These are phyloP conservation scores for Tephrocybe rancida DNA, from an alignment of 768 basidiomycete genomes.

Conservation along the genomic window DNA sequence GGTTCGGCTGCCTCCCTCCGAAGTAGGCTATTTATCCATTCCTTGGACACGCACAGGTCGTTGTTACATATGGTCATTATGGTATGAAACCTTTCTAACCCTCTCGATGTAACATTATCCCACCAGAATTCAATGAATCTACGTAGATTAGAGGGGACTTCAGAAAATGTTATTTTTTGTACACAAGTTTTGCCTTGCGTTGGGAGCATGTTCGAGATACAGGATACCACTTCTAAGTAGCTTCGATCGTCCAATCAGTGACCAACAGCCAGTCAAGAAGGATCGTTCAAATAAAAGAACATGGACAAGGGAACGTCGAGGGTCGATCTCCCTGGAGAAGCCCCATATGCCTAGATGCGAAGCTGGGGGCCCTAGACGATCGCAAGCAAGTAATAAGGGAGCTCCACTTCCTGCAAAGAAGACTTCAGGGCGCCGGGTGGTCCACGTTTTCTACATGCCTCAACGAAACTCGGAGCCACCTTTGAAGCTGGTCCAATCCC, in stretches of 20 bases:
- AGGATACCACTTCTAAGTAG: not conserved
- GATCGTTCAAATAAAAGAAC: conserved; percentile 3
- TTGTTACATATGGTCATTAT: not conserved
- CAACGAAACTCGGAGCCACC: not conserved
- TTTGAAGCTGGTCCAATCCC: not conserved
- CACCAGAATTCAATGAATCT: not conserved
- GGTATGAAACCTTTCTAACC: not conserved
- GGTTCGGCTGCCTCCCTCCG: too few relatives aligned
- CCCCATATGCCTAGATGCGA: not conserved
- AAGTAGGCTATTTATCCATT: not conserved
- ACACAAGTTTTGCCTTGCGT: not conserved
- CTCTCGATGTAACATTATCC: not conserved
- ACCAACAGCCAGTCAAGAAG: not conserved
- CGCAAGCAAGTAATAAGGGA: conserved; percentile 7
- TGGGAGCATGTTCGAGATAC: not conserved
- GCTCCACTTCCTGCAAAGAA: too few relatives aligned
- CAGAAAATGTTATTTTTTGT: not conserved
- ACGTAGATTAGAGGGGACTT: too few relatives aligned
- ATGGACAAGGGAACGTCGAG: conserved; percentile 3
- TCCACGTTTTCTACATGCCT: conserved; percentile 15
- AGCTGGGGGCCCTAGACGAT: not conserved
- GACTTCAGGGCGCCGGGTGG: not conserved
- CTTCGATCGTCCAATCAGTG: conserved; percentile 4
- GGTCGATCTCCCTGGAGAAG: conserved; percentile 9
- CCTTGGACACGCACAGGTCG: not conserved